Evolutionary conservation across 164 flowering plant genomes (phyloP), one percentile per base, ranked within the genome.

Genomic region (Annona cherimola): DNA sequence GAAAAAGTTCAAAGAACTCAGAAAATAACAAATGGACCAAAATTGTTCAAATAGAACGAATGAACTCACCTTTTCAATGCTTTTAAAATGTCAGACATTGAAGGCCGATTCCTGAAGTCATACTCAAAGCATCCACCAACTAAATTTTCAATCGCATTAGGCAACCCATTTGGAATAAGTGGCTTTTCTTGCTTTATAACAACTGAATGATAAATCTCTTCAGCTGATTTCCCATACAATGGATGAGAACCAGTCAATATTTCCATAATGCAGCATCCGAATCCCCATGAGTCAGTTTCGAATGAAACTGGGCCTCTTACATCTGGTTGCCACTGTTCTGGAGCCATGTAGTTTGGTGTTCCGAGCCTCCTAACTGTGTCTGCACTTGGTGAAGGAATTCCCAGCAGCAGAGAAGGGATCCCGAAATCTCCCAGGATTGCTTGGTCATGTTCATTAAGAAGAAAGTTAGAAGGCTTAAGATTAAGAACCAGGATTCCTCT

Each of bases 221-320:
- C 86, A n/a, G 80, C 79, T 12, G 96, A 89, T 76, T 43, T 88
- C 54, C 96, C 97, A 82, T 69, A 77, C 97, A 96, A 92, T 50
- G 98, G 96, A 46, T 80, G 88, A 69, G 78, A 73, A 18, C 98
- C 97, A 71, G 86, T 92, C 73, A 90, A 74, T 95, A 94, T 92
- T 82, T 94, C 98, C 41, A 92, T 78, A 68, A 92, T 80, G 80
- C 90, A 84, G 85, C 98, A 94, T 0, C 86, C 98, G 82, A 90
- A 94, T 54, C 97, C 98, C 98, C 98, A 94, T 9, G 96, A 86
- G 75, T 92, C 98, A 4, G 93, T 88, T 84, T 94, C 97, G 76
- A 83, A 84, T 39, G 96, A 85, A 76, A 94, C 70, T 61, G 98
- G 98, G 68, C 98, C 98, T 80, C 91, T 86, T 71, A 86, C 76